These are phyloP conservation scores for Globisporangium acanthophoron DNA, from an alignment of 352 stramenopile species.

Conservation along the genomic window DNA sequence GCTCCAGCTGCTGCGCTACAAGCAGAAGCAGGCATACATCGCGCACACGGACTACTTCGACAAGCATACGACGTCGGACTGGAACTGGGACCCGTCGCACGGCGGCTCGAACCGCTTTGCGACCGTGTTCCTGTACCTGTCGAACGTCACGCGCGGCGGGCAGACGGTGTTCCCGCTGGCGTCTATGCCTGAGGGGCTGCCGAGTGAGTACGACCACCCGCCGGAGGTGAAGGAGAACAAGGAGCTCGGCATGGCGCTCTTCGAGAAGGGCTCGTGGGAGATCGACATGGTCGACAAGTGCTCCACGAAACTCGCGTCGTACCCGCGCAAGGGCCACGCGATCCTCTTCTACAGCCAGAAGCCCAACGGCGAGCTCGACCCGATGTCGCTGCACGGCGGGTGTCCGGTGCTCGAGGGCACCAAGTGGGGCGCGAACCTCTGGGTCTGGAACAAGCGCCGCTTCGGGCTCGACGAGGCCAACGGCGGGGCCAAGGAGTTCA, in stretches of 20 bases:
- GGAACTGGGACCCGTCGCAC: constrained; percentile 70
- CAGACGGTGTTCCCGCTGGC: constrained; percentile 82
- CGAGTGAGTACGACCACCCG: constrained; percentile 49
- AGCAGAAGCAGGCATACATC: constrained; percentile 93
- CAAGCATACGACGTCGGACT: constrained; percentile 36
- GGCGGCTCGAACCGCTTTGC: constrained; percentile 83
- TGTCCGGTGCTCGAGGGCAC: constrained; percentile 93
- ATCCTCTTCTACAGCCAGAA: constrained; percentile 98
- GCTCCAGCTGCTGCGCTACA: constrained; percentile 94
- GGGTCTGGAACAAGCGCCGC: constrained; percentile 93
- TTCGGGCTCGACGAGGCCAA: constrained; percentile 42
- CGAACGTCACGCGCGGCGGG: constrained; percentile 66
- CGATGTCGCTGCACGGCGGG: constrained; percentile 85
- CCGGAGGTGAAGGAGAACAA: constrained; percentile 34
- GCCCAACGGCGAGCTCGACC: constrained; percentile 90
- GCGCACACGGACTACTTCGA: constrained; percentile 93
- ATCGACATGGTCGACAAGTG: constrained; percentile 76
- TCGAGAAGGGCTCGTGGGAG: constrained; percentile 63
- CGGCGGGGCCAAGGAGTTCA: constrained; percentile 31
- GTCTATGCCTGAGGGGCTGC: constrained; percentile 65
- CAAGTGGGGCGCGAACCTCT: constrained; percentile 97
- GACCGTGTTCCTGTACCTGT: constrained; percentile 82
- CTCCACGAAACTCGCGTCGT: constrained; percentile 68
- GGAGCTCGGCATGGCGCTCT: constrained; percentile 40
- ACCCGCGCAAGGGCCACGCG: constrained; percentile 85